A percentile compares a stretch with the other conserved stretches of the same genome.
phyloP scores from a whole-genome alignment of 345 rosid genomes.

The Salix brachista region DNA sequence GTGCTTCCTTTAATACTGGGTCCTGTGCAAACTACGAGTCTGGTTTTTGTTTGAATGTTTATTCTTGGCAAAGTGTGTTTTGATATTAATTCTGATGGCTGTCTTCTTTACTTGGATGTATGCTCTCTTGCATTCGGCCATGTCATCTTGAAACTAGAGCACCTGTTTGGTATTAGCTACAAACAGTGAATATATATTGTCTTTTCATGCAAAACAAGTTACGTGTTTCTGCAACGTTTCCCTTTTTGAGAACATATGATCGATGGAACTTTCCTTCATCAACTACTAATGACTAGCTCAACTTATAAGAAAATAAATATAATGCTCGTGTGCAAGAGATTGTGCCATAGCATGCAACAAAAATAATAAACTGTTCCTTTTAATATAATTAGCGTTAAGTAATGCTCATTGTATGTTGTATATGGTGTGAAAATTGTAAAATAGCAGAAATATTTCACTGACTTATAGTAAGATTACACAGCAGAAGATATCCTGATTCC shows the following conservation, averaged over 20 bases:
- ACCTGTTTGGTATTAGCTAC: not conserved
- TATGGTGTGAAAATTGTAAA: not conserved
- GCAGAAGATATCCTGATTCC: not conserved
- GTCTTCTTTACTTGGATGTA: not conserved
- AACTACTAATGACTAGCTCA: not conserved
- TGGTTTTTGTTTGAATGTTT: not conserved
- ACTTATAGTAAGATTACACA: not conserved
- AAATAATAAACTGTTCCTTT: not conserved
- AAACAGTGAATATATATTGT: not conserved
- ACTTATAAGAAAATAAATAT: not conserved
- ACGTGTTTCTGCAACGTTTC: not conserved
- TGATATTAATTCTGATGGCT: not conserved
- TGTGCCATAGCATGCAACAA: not conserved
- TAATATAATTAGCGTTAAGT: not conserved
- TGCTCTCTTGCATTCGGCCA: not conserved
- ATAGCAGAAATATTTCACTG: not conserved
- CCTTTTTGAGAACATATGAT: not conserved
- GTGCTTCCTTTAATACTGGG: not conserved
- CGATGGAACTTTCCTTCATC: not conserved
- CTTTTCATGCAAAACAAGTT: not conserved
- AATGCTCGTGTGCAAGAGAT: not conserved
- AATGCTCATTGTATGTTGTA: not conserved
- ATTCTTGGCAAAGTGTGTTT: not conserved
- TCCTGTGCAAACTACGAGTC: too few species aligned
- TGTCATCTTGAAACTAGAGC: not conserved